phyloP scores from a whole-genome alignment of 169 alveolate species.

The Plasmodium gallinaceum region DNA sequence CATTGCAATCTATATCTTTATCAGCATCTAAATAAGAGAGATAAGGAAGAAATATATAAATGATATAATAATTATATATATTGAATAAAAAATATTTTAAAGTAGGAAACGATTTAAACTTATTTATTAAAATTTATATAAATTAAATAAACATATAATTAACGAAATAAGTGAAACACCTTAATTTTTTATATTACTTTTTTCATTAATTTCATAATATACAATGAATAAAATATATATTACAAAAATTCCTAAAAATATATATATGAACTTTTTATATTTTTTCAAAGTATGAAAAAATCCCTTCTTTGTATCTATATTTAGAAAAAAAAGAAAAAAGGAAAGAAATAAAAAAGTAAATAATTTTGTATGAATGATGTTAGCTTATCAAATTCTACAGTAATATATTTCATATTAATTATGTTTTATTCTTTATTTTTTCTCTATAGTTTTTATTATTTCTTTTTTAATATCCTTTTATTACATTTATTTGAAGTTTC shows the following conservation, averaged over 20 bases:
- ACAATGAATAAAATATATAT: constrained; percentile 16
- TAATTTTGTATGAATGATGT: background rate
- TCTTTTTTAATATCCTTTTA: background rate
- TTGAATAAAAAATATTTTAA: background rate
- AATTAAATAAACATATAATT: too few species aligned
- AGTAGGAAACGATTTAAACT: too few species aligned
- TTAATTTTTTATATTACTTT: background rate
- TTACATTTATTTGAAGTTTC: background rate
- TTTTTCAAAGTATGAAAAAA: background rate
- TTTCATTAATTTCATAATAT: constrained; percentile 20
- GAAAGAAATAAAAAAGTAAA: background rate
- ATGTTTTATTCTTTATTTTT: background rate
- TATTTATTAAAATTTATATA: too few species aligned
- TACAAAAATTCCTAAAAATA: constrained; percentile 10
- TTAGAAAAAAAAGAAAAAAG: background rate
- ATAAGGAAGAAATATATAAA: background rate
- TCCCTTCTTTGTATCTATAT: constrained; percentile 2
- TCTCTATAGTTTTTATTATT: background rate
- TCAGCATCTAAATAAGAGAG: constrained; percentile 18
- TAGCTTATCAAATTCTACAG: background rate
- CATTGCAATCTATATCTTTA: constrained; percentile 31
- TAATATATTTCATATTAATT: background rate
- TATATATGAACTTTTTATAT: constrained; percentile 33
- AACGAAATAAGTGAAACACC: too few species aligned
- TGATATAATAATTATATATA: background rate